A percentile compares a stretch with the other conserved stretches of the same genome.
phyloP scores from a whole-genome alignment of 257 asterid species.

The Jaltomata sinuosa region DNA sequence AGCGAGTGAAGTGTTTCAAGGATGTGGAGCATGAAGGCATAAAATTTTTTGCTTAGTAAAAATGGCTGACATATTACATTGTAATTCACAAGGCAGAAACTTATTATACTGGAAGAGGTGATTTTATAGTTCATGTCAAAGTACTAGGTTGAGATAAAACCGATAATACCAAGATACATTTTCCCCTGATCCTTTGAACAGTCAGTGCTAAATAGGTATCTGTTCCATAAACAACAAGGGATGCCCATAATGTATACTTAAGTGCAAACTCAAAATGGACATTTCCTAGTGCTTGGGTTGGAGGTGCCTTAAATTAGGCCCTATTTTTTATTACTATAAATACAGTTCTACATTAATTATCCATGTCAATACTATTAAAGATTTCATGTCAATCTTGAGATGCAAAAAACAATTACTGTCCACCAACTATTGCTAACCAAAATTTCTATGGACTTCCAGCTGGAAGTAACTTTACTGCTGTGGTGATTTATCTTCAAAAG shows the following conservation, averaged over 20 bases:
- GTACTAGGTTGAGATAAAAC: too few species aligned
- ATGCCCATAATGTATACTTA: constrained; percentile 7
- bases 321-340: too few species aligned
- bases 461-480: neutral
- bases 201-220: too few species aligned
- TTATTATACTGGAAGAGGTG: too few species aligned
- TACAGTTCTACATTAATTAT: too few species aligned
- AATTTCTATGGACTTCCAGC: too few species aligned
- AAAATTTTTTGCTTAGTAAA: neutral
- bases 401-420: too few species aligned
- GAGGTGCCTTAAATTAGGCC: too few species aligned
- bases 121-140: too few species aligned
- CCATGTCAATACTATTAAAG: neutral
- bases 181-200: too few species aligned
- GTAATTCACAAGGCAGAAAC: neutral
- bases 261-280: neutral
- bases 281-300: constrained; percentile 18
- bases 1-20: neutral
- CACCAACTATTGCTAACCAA: too few species aligned
- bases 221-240: neutral
- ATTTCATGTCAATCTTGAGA: neutral
- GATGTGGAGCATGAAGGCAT: neutral
- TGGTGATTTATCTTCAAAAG: neutral
- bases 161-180: too few species aligned
- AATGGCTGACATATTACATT: neutral